A percentile compares a stretch with the other conserved stretches of the same genome.
These are phyloP conservation scores for Microstroma glucosiphilum DNA, from an alignment of 1,284 basidiomycete genomes.

Conservation along the genomic window DNA sequence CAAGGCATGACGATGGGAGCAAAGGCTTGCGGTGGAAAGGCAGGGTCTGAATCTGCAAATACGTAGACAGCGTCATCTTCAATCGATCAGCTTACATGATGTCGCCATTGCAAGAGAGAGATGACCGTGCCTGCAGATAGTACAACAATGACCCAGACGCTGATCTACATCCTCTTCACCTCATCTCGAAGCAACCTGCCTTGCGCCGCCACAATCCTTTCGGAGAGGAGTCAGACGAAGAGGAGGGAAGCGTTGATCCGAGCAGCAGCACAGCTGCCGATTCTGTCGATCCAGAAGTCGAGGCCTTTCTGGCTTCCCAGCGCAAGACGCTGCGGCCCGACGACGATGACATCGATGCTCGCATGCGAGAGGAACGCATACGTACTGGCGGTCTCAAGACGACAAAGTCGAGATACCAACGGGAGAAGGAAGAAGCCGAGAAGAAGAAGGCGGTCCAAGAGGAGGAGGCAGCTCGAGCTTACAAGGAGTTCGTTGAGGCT, in stretches of 20 bases:
- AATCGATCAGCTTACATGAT: too few species aligned
- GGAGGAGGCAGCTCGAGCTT: conserved; percentile 29
- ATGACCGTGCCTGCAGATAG: background rate
- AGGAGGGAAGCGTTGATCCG: background rate
- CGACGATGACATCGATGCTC: background rate
- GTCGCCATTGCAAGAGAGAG: too few species aligned
- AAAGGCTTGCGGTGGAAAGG: background rate
- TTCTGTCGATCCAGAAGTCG: conserved; percentile 6
- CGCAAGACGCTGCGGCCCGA: background rate
- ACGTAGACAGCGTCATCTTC: too few species aligned
- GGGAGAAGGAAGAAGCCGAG: conserved; percentile 37
- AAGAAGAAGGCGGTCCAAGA: conserved; percentile 30
- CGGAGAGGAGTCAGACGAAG: background rate
- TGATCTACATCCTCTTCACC: background rate
- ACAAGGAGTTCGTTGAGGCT: conserved; percentile 35
- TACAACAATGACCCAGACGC: background rate
- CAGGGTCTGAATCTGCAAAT: background rate
- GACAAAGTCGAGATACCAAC: conserved; percentile 28
- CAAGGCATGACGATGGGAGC: background rate
- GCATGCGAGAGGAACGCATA: conserved; percentile 6
- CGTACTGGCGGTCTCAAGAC: conserved; percentile 7
- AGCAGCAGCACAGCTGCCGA: background rate
- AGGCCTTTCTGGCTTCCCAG: conserved; percentile 7
- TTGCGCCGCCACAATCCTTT: background rate
- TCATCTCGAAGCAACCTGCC: background rate